A percentile compares a stretch with the other conserved stretches of the same genome.
Conservation (phyloP, 2,329 filamentous ascomycete species). For the Talaromyces rugulosus region DNA sequence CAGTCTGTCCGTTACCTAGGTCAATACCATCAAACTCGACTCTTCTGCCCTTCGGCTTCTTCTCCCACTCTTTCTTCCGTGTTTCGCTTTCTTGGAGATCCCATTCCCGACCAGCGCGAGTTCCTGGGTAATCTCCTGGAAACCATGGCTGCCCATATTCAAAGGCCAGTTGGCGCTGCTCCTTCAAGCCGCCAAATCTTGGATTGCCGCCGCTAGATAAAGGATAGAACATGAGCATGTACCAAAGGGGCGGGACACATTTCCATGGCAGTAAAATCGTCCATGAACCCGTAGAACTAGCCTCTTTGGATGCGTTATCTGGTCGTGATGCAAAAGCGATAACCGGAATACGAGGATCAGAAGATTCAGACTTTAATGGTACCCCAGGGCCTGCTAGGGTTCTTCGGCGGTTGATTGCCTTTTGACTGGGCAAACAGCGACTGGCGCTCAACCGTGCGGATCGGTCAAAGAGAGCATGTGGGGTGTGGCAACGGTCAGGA, state of each 20-base stretch:
- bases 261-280: constrained; percentile 86
- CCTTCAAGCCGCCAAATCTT: constrained; percentile 74
- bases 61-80: constrained; percentile 65
- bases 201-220: constrained; percentile 76
- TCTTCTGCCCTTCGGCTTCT: constrained; percentile 76
- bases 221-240: constrained; percentile 76
- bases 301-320: constrained; percentile 30
- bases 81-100: constrained; percentile 62
- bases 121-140: constrained; percentile 77
- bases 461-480: constrained; percentile 63
- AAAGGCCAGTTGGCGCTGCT: constrained; percentile 75
- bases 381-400: constrained; percentile 59
- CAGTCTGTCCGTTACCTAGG: constrained; percentile 68
- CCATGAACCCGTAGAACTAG: constrained; percentile 66
- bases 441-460: constrained; percentile 61
- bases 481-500: constrained; percentile 50
- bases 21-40: constrained; percentile 70
- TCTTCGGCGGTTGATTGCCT: constrained; percentile 74
- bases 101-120: constrained; percentile 73
- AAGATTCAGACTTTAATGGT: constrained; percentile 52
- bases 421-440: constrained; percentile 67
- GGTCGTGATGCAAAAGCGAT: constrained; percentile 62
- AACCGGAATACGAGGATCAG: constrained; percentile 74
- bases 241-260: constrained; percentile 81
- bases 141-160: constrained; percentile 78